These are phyloP conservation scores for Venturiaceae sp. DNA, from an alignment of 2,329 filamentous ascomycete species.

Conservation along the genomic window DNA sequence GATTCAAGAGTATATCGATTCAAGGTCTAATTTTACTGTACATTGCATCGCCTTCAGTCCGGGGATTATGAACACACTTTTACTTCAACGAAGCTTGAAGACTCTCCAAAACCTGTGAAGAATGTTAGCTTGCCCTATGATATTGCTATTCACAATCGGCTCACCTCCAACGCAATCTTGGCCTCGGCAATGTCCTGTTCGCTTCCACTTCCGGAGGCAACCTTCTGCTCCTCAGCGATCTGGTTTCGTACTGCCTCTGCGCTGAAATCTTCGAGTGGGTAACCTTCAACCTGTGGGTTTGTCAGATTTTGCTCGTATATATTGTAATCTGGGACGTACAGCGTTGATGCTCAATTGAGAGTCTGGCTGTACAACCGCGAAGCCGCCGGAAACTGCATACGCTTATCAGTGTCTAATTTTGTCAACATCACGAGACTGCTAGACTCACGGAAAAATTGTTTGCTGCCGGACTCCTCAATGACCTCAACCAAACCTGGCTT, in stretches of 20 bases:
- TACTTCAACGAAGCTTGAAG: conserved; percentile 76
- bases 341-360: conserved; percentile 96
- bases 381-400: conserved; percentile 77
- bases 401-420: conserved; percentile 8
- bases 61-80: conserved; percentile 13
- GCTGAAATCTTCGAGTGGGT: conserved; percentile 92
- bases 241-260: conserved; percentile 81
- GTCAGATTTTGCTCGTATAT: background rate
- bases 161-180: conserved; percentile 97
- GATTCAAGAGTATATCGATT: background rate
- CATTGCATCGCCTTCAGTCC: background rate
- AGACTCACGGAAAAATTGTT: conserved; percentile 93
- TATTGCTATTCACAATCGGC: conserved; percentile 18
- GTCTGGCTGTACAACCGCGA: conserved; percentile 92
- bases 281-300: conserved; percentile 61
- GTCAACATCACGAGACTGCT: background rate
- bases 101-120: conserved; percentile 64
- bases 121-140: conserved; percentile 23
- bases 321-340: conserved; percentile 21
- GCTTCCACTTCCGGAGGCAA: conserved; percentile 79
- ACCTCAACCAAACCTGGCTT: conserved; percentile 94
- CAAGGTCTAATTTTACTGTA: background rate
- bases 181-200: conserved; percentile 98
- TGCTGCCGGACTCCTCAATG: conserved; percentile 81
- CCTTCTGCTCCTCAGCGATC: conserved; percentile 92